Percentiles rank a stretch among this genome's conserved stretches.
Conservation (phyloP, 1,284 basidiomycete genomes). For the Apiotrichum gracile region DNA sequence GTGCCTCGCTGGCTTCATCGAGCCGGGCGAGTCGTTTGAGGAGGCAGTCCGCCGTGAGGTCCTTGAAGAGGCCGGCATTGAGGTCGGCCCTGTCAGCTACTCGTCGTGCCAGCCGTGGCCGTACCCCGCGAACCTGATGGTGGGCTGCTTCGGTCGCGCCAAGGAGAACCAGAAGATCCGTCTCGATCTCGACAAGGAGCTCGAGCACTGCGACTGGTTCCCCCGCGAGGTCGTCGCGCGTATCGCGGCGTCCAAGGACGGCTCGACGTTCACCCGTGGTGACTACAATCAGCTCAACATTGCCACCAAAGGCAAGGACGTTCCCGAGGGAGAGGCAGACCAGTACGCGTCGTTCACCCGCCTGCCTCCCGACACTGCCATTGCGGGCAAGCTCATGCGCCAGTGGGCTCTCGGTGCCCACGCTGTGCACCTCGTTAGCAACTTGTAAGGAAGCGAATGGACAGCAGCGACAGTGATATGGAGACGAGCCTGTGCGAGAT, state of each 20-base stretch:
- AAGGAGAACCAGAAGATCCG: constrained; percentile 69
- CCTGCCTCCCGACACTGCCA: constrained; percentile 62
- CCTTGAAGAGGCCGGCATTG: constrained; percentile 89
- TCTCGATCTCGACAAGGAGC: constrained; percentile 87
- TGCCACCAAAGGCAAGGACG: not conserved
- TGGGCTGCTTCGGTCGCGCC: constrained; percentile 70
- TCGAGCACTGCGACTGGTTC: constrained; percentile 90
- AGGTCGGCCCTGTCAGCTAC: constrained; percentile 75
- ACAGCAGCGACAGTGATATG: too few relatives aligned
- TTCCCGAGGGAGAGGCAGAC: constrained; percentile 34
- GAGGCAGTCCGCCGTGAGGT: constrained; percentile 89
- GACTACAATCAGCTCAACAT: constrained; percentile 57
- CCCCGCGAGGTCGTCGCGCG: constrained; percentile 61
- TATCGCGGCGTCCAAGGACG: constrained; percentile 53
- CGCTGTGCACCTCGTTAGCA: constrained; percentile 35
- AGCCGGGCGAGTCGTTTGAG: constrained; percentile 91
- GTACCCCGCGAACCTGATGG: constrained; percentile 83
- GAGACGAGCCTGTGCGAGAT: too few relatives aligned
- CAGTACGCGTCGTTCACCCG: constrained; percentile 50
- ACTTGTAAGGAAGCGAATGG: constrained; percentile 23
- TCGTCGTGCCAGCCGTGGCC: constrained; percentile 55
- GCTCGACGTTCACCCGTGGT: constrained; percentile 54
- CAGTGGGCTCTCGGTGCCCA: constrained; percentile 57
- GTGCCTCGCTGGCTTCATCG: constrained; percentile 82
- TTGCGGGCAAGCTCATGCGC: constrained; percentile 63